Base-by-base conservation (phyloP, 2,329 filamentous ascomycete species). In the Verruconis gallopava region DNA sequence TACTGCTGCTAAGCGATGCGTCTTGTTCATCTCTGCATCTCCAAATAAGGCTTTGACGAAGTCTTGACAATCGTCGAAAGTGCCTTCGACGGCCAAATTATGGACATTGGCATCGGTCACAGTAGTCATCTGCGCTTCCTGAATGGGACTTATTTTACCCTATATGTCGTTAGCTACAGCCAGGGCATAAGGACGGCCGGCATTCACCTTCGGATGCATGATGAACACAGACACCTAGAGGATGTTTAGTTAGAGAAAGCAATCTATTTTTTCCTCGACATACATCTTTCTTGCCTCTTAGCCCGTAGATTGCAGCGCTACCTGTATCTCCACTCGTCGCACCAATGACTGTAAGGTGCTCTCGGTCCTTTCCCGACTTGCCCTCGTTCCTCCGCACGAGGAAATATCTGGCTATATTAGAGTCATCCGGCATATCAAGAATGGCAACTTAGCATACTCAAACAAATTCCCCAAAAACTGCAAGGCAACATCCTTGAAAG, bases 391-490 rank as follows among this genome's bases (percentile, higher is more conserved):
- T 15, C 85, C 86, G 19, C n/a, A 41, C 33, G 11, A 91, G 68
- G 60, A 91, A 89, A 60, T 89, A 91, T 61, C 33, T 13, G 33
- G 6, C 12, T 11, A 30, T 30, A 11, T n/a, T n/a, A n/a, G n/a
- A n/a, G n/a, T n/a, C n/a, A n/a, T n/a, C n/a, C n/a, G n/a, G n/a
- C n/a, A n/a, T n/a, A 32, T 32, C 13, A 32, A 32, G 12, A 13
- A 32, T 32, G 28, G 11, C 28, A 32, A 32, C n/a, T n/a, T n/a
- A n/a, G 9, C 25, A 30, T 30, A 30, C 25, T 93, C 84, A 50
- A 93, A 96, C 2, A 98, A 69, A 55, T 98, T 96, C n/a, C 91
- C 91, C 2, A 98, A 67, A 56, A 95, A 91, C 53, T 96, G 89
- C 47, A 96, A 68, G 13, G 88, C 88, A 40, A 88, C 83, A 38